Evolutionary conservation across 2,329 filamentous ascomycete genomes (phyloP).

Genomic region (Penicillium sp.): DNA sequence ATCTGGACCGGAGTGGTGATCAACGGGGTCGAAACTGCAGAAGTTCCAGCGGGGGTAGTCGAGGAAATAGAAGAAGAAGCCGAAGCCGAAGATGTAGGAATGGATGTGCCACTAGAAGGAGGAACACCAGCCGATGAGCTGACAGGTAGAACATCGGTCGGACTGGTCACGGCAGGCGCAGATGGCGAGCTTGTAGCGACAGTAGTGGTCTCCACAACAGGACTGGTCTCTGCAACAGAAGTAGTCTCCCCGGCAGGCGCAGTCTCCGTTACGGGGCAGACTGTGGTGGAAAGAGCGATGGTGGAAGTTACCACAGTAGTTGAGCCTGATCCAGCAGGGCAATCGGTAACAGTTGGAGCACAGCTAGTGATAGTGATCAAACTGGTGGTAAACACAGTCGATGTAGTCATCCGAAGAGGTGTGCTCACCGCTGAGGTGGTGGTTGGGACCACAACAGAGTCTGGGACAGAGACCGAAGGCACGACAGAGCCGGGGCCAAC

Average conservation of each 20-base stretch:
- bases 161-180: not conserved
- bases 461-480: conserved; percentile 7
- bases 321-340: conserved; percentile 48
- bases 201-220: conserved; percentile 23
- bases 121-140: not conserved
- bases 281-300: conserved; percentile 58
- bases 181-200: not conserved
- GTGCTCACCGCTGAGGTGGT: conserved; percentile 16
- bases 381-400: conserved; percentile 41
- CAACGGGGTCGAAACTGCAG: not conserved
- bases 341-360: conserved; percentile 46
- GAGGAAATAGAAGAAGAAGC: not conserved
- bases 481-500: conserved; percentile 18
- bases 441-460: not conserved
- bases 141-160: not conserved
- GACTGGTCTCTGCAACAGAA: not conserved
- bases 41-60: not conserved
- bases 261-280: conserved; percentile 53
- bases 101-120: not conserved
- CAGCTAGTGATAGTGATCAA: conserved; percentile 44
- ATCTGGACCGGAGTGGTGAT: conserved; percentile 12
- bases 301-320: conserved; percentile 55
- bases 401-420: conserved; percentile 35
- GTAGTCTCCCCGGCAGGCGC: conserved; percentile 23
- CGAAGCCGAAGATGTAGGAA: not conserved